phyloP scores from a whole-genome alignment of 2,329 filamentous ascomycete species.

The Eurotiales sp. region DNA sequence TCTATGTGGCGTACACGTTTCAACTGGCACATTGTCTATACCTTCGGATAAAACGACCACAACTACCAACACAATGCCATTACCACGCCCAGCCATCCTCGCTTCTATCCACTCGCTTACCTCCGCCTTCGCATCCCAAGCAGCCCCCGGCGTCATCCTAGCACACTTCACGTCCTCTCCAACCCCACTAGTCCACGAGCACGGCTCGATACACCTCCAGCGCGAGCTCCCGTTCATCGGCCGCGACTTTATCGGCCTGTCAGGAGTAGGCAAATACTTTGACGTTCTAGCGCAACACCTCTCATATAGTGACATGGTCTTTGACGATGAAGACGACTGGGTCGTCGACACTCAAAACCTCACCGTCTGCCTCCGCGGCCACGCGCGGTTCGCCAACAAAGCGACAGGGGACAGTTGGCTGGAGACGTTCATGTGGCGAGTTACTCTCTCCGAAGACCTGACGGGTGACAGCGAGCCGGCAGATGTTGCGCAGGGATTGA shows the following conservation, averaged over 20 bases:
- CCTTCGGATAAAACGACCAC: too few species aligned
- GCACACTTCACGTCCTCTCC: conserved; percentile 32
- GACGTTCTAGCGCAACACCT: conserved; percentile 28
- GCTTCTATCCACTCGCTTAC: conserved; percentile 27
- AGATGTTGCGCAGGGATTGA: conserved; percentile 18
- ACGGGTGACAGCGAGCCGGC: conserved; percentile 11
- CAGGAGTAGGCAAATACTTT: conserved; percentile 37
- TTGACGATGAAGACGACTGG: conserved; percentile 34
- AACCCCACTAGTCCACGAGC: conserved; percentile 31
- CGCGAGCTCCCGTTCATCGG: conserved; percentile 42
- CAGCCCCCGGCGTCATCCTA: conserved; percentile 21
- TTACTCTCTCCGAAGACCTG: conserved; percentile 31
- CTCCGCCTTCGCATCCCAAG: conserved; percentile 27
- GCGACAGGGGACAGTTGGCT: conserved; percentile 36
- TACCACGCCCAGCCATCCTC: conserved; percentile 21
- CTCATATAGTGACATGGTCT: conserved; percentile 33
- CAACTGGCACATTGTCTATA: too few species aligned
- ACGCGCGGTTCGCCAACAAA: conserved; percentile 32
- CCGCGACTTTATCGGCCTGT: conserved; percentile 34
- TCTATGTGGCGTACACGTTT: too few species aligned
- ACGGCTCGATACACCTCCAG: conserved; percentile 29
- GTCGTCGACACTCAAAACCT: conserved; percentile 32
- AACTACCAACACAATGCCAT: conserved; percentile 10
- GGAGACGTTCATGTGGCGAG: conserved; percentile 39
- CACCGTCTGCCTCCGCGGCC: conserved; percentile 32